phyloP scores from a whole-genome alignment of 768 basidiomycete genomes.

The Mycena chlorophos region DNA sequence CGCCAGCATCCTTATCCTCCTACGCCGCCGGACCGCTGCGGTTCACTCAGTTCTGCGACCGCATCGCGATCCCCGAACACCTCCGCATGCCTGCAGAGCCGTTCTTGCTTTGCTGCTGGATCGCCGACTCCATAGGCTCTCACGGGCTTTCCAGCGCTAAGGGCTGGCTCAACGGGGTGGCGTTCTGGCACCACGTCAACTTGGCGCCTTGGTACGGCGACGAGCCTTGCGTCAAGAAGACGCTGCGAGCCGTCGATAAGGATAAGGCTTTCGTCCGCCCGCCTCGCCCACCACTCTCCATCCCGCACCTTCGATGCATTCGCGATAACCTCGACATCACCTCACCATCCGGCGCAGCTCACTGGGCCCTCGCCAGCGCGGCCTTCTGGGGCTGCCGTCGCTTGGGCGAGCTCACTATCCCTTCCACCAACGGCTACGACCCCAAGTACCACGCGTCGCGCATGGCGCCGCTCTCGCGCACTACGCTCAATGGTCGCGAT shows the following conservation, averaged over 20 bases:
- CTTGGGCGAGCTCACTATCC: not conserved
- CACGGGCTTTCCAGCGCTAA: not conserved
- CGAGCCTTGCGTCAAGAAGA: not conserved
- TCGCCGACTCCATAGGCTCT: not conserved
- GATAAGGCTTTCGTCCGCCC: not conserved
- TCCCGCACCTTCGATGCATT: not conserved
- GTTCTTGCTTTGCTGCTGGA: not conserved
- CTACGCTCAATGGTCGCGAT: not conserved
- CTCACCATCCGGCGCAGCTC: not conserved
- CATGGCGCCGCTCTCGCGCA: not conserved
- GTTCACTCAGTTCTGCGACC: conserved; percentile 36
- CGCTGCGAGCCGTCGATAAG: not conserved
- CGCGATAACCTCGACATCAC: not conserved
- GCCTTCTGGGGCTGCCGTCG: conserved; percentile 1
- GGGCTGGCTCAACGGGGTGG: not conserved
- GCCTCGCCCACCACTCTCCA: not conserved
- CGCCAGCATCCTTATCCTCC: conserved; percentile 8
- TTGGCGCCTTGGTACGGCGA: not conserved
- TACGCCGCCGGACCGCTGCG: conserved; percentile 35
- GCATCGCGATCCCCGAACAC: conserved; percentile 22
- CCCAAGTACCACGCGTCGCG: not conserved
- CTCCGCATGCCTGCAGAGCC: conserved; percentile 29
- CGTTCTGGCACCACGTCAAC: not conserved
- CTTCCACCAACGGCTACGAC: not conserved
- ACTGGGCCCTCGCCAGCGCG: not conserved